Evolutionary conservation across 2,329 filamentous ascomycete species (phyloP), one percentile per base, ranked within the genome.

Genomic region (Claviceps quebecensis): DNA sequence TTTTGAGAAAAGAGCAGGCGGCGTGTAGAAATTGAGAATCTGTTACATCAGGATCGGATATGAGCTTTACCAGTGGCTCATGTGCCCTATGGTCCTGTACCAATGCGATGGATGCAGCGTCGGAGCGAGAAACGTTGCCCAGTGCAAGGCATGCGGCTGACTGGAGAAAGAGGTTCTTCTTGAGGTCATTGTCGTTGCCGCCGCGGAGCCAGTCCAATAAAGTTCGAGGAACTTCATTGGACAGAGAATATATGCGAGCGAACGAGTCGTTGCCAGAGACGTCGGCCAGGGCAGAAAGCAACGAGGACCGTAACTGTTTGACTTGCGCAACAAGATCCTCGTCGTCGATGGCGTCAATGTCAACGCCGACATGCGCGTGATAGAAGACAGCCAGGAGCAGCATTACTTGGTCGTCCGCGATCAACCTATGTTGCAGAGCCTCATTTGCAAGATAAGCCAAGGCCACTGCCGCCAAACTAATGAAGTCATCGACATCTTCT

Each of bases 121-220:
- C 80, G 2, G 74, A 79, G 40, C 80, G 76, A 5, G 76, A 75
- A 39, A 84, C 63, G 59, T 84, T 84, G 38, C 80, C 80, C 2
- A 84, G 67, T 16, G 75, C 72, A 3, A 84, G 71, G 55, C 79
- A 83, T 1, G 77, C 79, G 4, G 77, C 76, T 2, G 76, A 70
- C 60, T 76, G 76, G 2, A 83, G 69, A 45, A 69, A 66, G 0
- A 65, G 55, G 54, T 34, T 34, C 29, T 34, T 34, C 29, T 34
- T 34, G 29, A 3, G 11, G 3, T 34, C 9, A 34, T 34, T 34
- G 9, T 34, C 29, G 29, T 74, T 63, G 50, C 58, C 54, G 54
- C 58, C 60, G 55, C 59, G 61, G 16, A 79, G 62, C 76, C 77
- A 80, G n/a, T 62, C 60, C 17, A 71, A 64, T 1, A 80, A 63